Conservation (phyloP, 345 rosid genomes). For the Camelina neglecta region DNA sequence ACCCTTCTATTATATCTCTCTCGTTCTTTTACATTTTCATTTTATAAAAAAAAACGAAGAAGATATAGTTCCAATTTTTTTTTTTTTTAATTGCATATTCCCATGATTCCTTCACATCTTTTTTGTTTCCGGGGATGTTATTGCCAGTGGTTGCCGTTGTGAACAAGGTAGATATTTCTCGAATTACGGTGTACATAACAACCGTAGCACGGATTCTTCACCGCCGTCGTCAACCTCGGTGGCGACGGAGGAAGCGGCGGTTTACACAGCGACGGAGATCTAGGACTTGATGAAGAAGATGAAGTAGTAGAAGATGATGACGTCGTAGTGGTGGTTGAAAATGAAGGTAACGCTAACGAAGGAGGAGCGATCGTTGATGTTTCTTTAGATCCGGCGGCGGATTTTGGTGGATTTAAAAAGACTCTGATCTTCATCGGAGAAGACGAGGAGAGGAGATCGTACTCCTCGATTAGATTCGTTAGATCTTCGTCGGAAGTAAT, state of each 20-base stretch:
- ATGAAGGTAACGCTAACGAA: conserved; percentile 24
- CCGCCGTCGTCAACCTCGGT: conserved; percentile 37
- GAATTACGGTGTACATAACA: conserved; percentile 61
- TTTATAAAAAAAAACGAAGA: not conserved
- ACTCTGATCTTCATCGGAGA: conserved; percentile 78
- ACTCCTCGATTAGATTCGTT: conserved; percentile 83
- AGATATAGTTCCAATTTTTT: not conserved
- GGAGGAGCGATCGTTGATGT: conserved; percentile 12
- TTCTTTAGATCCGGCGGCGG: conserved; percentile 44
- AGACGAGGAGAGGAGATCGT: conserved; percentile 52
- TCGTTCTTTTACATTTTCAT: conserved; percentile 32
- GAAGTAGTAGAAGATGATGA: conserved; percentile 48
- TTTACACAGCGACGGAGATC: conserved; percentile 41
- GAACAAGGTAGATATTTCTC: conserved; percentile 62
- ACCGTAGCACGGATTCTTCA: conserved; percentile 49
- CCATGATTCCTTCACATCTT: conserved; percentile 18
- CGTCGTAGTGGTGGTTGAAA: not conserved
- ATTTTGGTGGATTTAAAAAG: conserved; percentile 57
- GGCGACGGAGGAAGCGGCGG: conserved; percentile 52
- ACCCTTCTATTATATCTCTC: conserved; percentile 29
- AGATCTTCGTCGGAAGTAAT: conserved; percentile 92
- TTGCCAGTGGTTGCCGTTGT: conserved; percentile 86
- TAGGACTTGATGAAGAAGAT: conserved; percentile 53
- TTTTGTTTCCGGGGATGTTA: conserved; percentile 27
- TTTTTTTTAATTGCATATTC: not conserved